A percentile compares a stretch with the other conserved stretches of the same genome.
These are phyloP conservation scores for Xylaria intraflava DNA, from an alignment of 495 filamentous ascomycete species.

Conservation along the genomic window DNA sequence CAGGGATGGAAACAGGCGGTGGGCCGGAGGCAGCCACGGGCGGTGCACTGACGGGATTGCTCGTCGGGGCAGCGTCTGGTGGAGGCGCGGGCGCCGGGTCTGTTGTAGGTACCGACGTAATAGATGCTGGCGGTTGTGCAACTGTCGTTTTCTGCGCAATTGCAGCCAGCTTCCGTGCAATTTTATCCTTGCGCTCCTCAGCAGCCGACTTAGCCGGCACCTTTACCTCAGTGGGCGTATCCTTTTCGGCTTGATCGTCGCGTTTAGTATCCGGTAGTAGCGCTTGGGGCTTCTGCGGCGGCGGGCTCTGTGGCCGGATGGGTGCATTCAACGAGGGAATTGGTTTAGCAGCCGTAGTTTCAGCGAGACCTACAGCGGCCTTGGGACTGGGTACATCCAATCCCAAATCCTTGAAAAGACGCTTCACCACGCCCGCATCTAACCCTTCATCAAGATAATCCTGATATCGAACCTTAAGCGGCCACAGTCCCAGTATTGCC, in stretches of 20 bases:
- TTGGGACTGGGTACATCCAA: constrained; percentile 41
- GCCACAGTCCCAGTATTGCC: constrained; percentile 58
- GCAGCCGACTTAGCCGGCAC: constrained; percentile 37
- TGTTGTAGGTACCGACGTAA: not conserved
- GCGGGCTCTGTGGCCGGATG: constrained; percentile 5
- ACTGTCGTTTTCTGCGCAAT: constrained; percentile 35
- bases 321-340: not conserved
- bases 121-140: constrained; percentile 14
- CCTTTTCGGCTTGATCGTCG: constrained; percentile 1
- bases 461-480: constrained; percentile 58
- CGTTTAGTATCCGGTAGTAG: not conserved
- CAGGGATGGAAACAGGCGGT: not conserved
- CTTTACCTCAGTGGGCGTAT: constrained; percentile 14
- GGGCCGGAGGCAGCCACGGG: not conserved
- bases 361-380: not conserved
- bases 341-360: not conserved
- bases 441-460: constrained; percentile 68
- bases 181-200: constrained; percentile 69
- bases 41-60: not conserved
- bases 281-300: not conserved
- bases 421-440: constrained; percentile 52
- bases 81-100: not conserved
- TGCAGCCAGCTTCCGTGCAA: constrained; percentile 64
- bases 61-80: not conserved
- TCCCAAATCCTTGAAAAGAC: constrained; percentile 60